Evolutionary conservation across 345 rosid species (phyloP), one percentile per base, ranked within the genome.

Genomic region (Pseudoturritis turrita): DNA sequence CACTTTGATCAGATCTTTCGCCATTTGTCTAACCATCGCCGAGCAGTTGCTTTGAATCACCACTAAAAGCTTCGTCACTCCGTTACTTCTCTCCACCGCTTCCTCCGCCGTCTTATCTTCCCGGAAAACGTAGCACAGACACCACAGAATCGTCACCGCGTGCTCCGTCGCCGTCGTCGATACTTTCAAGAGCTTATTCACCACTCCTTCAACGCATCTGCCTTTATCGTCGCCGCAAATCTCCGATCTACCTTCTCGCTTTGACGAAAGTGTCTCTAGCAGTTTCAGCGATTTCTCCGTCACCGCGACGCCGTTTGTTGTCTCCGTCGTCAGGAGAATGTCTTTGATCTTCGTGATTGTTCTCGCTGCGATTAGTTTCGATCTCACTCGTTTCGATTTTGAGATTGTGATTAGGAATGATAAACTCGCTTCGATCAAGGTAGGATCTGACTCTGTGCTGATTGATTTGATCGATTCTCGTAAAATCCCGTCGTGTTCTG

Each of bases 41-140:
- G 99, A 79, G 55, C 93, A 88, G 37, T 87, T 86, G 47, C 98
- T 91, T 72, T 95, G 99, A 82, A 95, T 88, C 80, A 95, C 72
- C 81, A 91, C 60, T 79, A 95, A 69, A 1, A 91, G 68, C 81
- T 86, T 91, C 33, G 96, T 78, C 81, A 88, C 28, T 7, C 96
- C 97, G 47, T 89, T 91, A 58, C 87, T 70, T 22, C 80, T 82
- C 62, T 74, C 66, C 81, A 91, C 87, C 69, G 85, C 86, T 62
- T 88, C 97, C 51, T 71, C 79, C 61, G 40, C 71, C 57, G 10
- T 68, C 70, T 58, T 78, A 49, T 78, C 79, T 54, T 91, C 96
- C 67, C 86, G 54, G 28, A 87, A 87, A 61, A 91, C 52, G 28
- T 81, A 91, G 19, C 96, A 95, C 61, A 85, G 28, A 23, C 87